Evolutionary conservation across 768 basidiomycete genomes (phyloP).

Genomic region (Agrocybe pediades): DNA sequence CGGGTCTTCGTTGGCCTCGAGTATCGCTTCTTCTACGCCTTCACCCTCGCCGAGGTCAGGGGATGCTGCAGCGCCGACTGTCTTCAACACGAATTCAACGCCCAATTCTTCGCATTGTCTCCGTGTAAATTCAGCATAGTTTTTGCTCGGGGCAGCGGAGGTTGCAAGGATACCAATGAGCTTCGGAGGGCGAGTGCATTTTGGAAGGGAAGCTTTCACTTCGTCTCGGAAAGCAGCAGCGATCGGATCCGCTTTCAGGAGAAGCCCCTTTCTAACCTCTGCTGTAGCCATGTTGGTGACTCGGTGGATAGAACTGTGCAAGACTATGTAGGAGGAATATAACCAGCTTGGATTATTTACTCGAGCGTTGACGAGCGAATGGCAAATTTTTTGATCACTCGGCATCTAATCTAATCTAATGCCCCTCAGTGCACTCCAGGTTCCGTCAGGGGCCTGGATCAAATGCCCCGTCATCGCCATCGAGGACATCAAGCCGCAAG

Average conservation of each 20-base stretch:
- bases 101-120: constrained; percentile 91
- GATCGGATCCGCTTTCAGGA: constrained; percentile 79
- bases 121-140: constrained; percentile 88
- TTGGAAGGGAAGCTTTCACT: constrained; percentile 49
- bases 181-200: constrained; percentile 53
- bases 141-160: constrained; percentile 73
- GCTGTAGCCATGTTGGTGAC: constrained; percentile 14
- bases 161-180: constrained; percentile 93
- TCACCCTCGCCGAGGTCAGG: constrained; percentile 72
- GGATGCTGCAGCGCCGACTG: constrained; percentile 63
- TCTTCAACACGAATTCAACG: constrained; percentile 80
- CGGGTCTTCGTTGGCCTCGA: constrained; percentile 90
- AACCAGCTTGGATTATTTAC: no score
- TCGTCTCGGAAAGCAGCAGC: constrained; percentile 72
- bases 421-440: neutral
- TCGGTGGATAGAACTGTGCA: neutral
- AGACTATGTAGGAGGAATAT: no score
- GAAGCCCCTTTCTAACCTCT: constrained; percentile 61
- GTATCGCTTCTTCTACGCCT: constrained; percentile 94
- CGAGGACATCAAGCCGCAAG: no score
- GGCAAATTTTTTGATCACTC: neutral
- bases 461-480: neutral
- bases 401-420: constrained; percentile 19
- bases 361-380: neutral
- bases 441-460: no score